A percentile compares a stretch with the other conserved stretches of the same genome.
phyloP scores from a whole-genome alignment of 495 filamentous ascomycete genomes.

The Pyronema omphalodes region DNA sequence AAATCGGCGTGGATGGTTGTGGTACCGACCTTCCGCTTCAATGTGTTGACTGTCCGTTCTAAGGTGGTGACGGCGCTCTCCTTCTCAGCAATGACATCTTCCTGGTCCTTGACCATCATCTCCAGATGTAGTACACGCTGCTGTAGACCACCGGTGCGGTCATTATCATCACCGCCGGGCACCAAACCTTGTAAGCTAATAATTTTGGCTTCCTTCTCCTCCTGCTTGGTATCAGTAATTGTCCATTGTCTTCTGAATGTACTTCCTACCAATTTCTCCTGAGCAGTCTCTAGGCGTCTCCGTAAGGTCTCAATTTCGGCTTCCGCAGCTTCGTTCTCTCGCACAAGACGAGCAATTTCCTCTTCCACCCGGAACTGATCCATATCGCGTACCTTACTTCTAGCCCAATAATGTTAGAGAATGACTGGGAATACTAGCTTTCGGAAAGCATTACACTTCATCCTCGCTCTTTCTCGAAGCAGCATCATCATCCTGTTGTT shows the following conservation, averaged over 20 bases:
- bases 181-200: conserved; percentile 15
- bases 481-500: conserved; percentile 1
- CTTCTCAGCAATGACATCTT: conserved; percentile 23
- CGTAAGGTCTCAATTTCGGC: conserved; percentile 15
- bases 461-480: neutral
- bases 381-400: conserved; percentile 8
- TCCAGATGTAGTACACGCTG: conserved; percentile 14
- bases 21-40: conserved; percentile 13
- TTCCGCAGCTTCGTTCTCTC: conserved; percentile 21
- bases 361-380: conserved; percentile 24
- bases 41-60: conserved; percentile 15
- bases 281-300: conserved; percentile 11
- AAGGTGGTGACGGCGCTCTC: conserved; percentile 16
- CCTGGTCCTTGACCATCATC: conserved; percentile 21
- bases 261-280: conserved; percentile 14
- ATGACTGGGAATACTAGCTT: neutral
- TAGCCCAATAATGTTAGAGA: neutral
- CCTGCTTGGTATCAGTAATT: conserved; percentile 2
- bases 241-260: neutral
- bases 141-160: neutral
- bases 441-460: neutral
- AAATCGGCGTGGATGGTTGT: neutral
- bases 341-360: conserved; percentile 21
- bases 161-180: conserved; percentile 5
- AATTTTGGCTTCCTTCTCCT: conserved; percentile 16